Evolutionary conservation across 345 rosid genomes (phyloP), one percentile per base, ranked within the genome.

Genomic region (Corchorus olitorius): DNA sequence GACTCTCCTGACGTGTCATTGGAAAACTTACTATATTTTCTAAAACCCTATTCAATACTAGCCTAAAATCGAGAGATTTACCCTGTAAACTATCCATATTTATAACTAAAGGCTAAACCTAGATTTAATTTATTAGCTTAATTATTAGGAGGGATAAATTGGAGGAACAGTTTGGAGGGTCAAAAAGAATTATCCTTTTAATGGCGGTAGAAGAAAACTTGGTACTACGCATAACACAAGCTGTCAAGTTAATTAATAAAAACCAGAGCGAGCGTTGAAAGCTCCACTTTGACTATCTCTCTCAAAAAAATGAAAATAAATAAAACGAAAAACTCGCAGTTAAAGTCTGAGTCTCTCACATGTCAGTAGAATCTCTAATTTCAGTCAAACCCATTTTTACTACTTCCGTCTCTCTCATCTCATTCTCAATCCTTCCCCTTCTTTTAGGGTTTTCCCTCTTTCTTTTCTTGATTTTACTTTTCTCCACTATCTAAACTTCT

Each of bases 321-420:
- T 3, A 39, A 14, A 14, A 27, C 27, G 27, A 4, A 63, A 15
- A 45, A 43, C 54, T 66, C 15, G 5, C 27, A 45, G 53, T 65
- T 65, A 19, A 66, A 17, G 33, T 37, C 48, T 34, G 12, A 15
- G 7, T 13, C 17, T 11, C 53, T 71, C 74, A 53, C 75, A 37
- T 54, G 62, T 71, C 75, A 71, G 35, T 34, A 71, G 75, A n/a
- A 55, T 74, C 12, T 46, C 14, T 13, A 1, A 15, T 19, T 5
- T 8, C 8, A n/a, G 70, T 65, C 52, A 65, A 65, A 43, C 52
- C 69, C 16, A 43, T 41, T 65, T 43, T 65, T 10, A 19, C 15
- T n/a, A n/a, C 50, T 19, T 19, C 11, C 14, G 48, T 37, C 68
- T 39, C 34, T 43, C 16, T 19, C 52, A 41, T 27, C 27, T 27